phyloP scores from a whole-genome alignment of 805 yeast species.

The Suhomyces tanzawaensis region DNA sequence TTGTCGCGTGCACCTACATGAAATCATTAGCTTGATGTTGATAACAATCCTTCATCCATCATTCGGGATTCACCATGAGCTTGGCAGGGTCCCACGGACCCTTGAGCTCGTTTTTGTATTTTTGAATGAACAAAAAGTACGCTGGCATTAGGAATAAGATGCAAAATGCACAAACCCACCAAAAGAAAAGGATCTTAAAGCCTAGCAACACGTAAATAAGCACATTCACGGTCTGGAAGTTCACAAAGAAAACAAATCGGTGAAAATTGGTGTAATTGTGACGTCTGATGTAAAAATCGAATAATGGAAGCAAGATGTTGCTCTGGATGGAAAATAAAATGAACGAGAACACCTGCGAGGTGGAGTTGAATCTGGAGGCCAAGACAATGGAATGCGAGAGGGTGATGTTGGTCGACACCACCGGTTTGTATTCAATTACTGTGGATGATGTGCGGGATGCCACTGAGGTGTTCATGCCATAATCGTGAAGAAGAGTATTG shows the following conservation, averaged over 20 bases:
- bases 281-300: constrained; percentile 58
- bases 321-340: constrained; percentile 69
- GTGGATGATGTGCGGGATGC: neutral
- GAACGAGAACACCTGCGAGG: constrained; percentile 79
- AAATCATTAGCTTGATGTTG: no score
- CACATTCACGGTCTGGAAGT: constrained; percentile 26
- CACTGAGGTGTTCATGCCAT: constrained; percentile 47
- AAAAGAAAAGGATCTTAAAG: constrained; percentile 36
- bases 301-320: constrained; percentile 70
- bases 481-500: constrained; percentile 68
- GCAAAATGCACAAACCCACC: constrained; percentile 49
- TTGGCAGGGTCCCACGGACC: constrained; percentile 94
- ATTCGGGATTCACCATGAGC: no score
- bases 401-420: constrained; percentile 76
- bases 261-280: constrained; percentile 26
- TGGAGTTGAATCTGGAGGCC: constrained; percentile 79
- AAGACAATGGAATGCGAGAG: constrained; percentile 83
- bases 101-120: constrained; percentile 79
- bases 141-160: constrained; percentile 62
- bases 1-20: no score
- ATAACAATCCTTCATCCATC: no score
- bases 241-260: constrained; percentile 19
- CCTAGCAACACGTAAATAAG: constrained; percentile 28
- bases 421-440: constrained; percentile 39
- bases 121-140: constrained; percentile 68